Evolutionary conservation across 768 basidiomycete species (phyloP), one percentile per base, ranked within the genome.

Genomic region (Kwoniella heveanensis): DNA sequence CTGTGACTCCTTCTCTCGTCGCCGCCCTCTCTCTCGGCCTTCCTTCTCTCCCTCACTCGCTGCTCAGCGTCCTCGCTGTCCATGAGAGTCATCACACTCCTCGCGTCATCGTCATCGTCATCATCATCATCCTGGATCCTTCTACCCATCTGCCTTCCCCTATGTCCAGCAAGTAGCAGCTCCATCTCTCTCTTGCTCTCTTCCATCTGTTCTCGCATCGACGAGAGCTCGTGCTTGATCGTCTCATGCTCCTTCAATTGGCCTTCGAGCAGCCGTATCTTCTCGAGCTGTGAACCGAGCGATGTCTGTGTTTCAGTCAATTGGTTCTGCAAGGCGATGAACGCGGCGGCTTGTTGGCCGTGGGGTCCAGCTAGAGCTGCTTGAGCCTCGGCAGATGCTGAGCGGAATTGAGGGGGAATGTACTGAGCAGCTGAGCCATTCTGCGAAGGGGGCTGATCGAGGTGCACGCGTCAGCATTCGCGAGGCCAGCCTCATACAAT

Each of bases 241-340:
- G 81, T 82, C 61, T 96, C 92, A 69, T 97, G 92, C 80, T 96
- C 92, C 0, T 84, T 69, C 36, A 95, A 83, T 65, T 90, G 85
- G 29, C 83, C 85, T 73, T 97, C 95, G 39, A 99, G 82, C 21
- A 79, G 73, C 44, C 88, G 86, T 55, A 94, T 88, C 67, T 87
- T 91, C 66, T 92, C 90, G 44, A 91, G 85, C 71, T 96, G 92
- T 17, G 80, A 83, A 1, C 88, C 84, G 13, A 98, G 84, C 0
- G 88, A 88, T 0, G 83, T 78, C 73, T 95, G 93, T 0, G 94
- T 96, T 46, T 92, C 90, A 49, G 85, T 85, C 15, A 98, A 84
- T 77, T 96, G 91, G 10, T 84, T 77, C 70, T 95, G 93, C 6
- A 99, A 85, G 15, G 90, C 87, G 25, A 83, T 82, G 30, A 88